Conservation (phyloP, 306 rosid genomes). For the Cicer arietinum region DNA sequence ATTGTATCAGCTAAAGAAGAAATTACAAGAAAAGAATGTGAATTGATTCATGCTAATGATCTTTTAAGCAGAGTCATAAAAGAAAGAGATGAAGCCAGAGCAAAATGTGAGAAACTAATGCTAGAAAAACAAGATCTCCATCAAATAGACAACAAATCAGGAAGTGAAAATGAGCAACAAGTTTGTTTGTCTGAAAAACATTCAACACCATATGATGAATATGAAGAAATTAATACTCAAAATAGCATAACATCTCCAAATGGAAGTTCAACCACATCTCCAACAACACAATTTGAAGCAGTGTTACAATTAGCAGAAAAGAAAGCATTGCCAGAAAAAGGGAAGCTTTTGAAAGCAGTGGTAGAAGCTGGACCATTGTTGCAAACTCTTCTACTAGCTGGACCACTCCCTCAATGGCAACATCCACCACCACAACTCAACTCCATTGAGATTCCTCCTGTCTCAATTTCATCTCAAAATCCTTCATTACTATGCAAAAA, state of each 20-base stretch:
- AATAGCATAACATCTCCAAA: slow-evolving; percentile 46
- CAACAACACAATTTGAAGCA: slow-evolving; percentile 35
- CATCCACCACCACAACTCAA: slow-evolving; percentile 85
- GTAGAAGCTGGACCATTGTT: slow-evolving; percentile 90
- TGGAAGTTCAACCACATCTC: slow-evolving; percentile 42
- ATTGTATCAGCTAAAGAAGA: slow-evolving; percentile 75
- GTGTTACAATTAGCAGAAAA: slow-evolving; percentile 48
- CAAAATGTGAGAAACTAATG: slow-evolving; percentile 63
- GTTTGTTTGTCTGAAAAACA: background rate
- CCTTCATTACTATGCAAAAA: slow-evolving; percentile 43
- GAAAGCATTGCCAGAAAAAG: slow-evolving; percentile 81
- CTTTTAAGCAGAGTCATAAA: slow-evolving; percentile 60
- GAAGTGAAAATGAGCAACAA: slow-evolving; percentile 48
- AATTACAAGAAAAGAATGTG: slow-evolving; percentile 66
- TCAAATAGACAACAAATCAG: slow-evolving; percentile 28
- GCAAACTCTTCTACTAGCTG: slow-evolving; percentile 81
- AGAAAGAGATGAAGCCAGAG: slow-evolving; percentile 75
- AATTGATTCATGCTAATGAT: slow-evolving; percentile 54
- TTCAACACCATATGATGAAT: slow-evolving; percentile 48
- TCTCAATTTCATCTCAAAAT: slow-evolving; percentile 56
- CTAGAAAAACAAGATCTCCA: slow-evolving; percentile 59
- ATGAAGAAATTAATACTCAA: slow-evolving; percentile 46
- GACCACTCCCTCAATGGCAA: slow-evolving; percentile 91
- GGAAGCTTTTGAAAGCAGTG: slow-evolving; percentile 80
- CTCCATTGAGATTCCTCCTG: slow-evolving; percentile 75